Evolutionary conservation across 2,329 filamentous ascomycete species (phyloP).

Genomic region (Mycocentrospora acerina): DNA sequence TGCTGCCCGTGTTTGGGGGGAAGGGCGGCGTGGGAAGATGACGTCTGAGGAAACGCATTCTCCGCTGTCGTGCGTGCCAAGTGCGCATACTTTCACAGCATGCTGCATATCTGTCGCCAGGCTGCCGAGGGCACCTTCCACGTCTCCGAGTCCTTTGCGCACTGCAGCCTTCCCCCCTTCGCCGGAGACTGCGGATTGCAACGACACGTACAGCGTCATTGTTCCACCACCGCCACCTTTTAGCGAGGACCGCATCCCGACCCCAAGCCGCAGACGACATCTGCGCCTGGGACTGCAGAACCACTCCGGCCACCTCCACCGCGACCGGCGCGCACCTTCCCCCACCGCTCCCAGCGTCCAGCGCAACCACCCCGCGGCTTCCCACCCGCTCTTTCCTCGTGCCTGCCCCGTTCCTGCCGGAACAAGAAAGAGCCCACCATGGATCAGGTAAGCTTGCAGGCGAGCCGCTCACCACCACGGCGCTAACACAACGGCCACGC

Average conservation of each 20-base stretch:
- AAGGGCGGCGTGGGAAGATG: slow-evolving; percentile 4
- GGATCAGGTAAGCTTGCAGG: slow-evolving; percentile 46
- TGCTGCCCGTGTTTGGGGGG: too few relatives aligned
- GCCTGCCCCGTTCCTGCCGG: slow-evolving; percentile 18
- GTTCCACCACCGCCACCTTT: slow-evolving; percentile 32
- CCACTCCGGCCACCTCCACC: slow-evolving; percentile 10
- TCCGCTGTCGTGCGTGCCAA: neutral
- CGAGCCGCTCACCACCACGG: slow-evolving; percentile 4
- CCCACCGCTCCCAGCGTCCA: slow-evolving; percentile 2
- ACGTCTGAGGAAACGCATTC: slow-evolving; percentile 16
- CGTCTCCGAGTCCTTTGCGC: neutral
- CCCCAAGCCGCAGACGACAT: slow-evolving; percentile 2
- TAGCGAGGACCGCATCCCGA: slow-evolving; percentile 33
- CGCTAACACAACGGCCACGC: slow-evolving; percentile 10
- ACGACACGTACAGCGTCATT: neutral
- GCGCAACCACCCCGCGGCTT: slow-evolving; percentile 13
- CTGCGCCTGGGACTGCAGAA: neutral
- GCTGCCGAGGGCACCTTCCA: neutral
- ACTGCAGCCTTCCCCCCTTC: neutral
- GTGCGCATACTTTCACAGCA: neutral
- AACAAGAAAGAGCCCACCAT: slow-evolving; percentile 17
- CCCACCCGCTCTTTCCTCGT: slow-evolving; percentile 11
- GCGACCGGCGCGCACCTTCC: slow-evolving; percentile 23
- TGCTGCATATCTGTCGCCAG: slow-evolving; percentile 1
- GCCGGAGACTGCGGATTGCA: neutral